phyloP scores from a whole-genome alignment of 2,329 filamentous ascomycete genomes.

The Venturia pyrina region DNA sequence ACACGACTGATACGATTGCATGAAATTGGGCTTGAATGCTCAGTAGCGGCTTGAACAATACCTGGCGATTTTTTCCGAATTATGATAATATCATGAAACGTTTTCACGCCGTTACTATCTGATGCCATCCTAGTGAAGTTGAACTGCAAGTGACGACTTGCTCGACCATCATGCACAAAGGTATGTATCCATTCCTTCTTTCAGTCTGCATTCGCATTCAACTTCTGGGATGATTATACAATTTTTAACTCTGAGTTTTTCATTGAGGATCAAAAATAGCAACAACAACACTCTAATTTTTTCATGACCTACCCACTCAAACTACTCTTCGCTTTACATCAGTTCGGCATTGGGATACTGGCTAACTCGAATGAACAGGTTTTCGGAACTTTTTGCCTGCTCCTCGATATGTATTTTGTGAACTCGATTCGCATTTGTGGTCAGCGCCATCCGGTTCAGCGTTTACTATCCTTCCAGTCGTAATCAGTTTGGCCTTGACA shows the following conservation, averaged over 20 bases:
- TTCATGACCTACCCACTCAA: conserved; percentile 41
- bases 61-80: background rate
- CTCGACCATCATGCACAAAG: conserved; percentile 18
- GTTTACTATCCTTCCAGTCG: background rate
- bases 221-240: conserved; percentile 45
- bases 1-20: conserved; percentile 8
- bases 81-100: conserved; percentile 3
- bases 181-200: conserved; percentile 25
- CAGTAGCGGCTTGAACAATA: background rate
- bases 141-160: conserved; percentile 11
- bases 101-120: background rate
- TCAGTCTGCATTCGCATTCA: conserved; percentile 8
- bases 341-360: background rate
- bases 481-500: background rate
- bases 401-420: no score
- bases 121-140: background rate
- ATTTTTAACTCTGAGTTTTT: conserved; percentile 56
- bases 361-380: background rate
- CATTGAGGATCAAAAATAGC: conserved; percentile 50
- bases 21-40: conserved; percentile 1
- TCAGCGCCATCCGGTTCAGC: background rate
- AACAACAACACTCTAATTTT: conserved; percentile 67
- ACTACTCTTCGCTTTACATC: background rate
- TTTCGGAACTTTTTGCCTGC: background rate
- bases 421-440: background rate